Base-by-base conservation (phyloP, 805 yeast species). In the Ogataea allantospora region DNA sequence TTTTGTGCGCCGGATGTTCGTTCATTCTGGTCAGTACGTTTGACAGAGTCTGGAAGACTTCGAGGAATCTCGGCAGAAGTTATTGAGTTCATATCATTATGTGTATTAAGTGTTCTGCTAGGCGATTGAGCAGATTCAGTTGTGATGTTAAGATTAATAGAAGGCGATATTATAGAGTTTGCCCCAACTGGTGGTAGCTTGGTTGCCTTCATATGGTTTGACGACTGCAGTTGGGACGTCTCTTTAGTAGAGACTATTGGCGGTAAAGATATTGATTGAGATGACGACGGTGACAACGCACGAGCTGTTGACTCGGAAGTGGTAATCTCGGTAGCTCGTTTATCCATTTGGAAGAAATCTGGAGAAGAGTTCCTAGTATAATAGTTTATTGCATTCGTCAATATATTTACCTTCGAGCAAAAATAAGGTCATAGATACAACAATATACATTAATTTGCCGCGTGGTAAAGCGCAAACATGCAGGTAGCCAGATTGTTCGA, bases 31-130 rank as follows among this genome's bases (percentile, higher is more conserved):
- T 30, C 25, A 24, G n/a, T 17, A 14, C 19, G 43, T 16, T 33
- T 33, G 14, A 36, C 34, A 6, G 36, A 7, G 27, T 47, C 51
- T 16, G 51, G 48, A 4, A 47, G 33, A 8, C 44, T 38, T 11
- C 51, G 28, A 8, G 48, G 51, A 25, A 44, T 40, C 8, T 38
- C 31, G 3, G 40, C 33, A 6, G 32, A 14, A 15, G 21, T 7
- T 15, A 27, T 26, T 9, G 30, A 27, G 30, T 19, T 26, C 21
- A 26, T 14, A 4, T 33, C 23, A 14, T 12, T 14, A 23, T 7
- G 27, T 16, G 14, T 18, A 22, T 9, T 13, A 6, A 9, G 6
- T 6, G 31, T 14, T 20, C 14, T 24, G 8, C 15, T 11, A 4
- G 27, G 27, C 5, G 12, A 12, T 24, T 13, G 13, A 24, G 12